Conservation (phyloP, 108 stramenopile species). For the Nitzschia putrida region DNA sequence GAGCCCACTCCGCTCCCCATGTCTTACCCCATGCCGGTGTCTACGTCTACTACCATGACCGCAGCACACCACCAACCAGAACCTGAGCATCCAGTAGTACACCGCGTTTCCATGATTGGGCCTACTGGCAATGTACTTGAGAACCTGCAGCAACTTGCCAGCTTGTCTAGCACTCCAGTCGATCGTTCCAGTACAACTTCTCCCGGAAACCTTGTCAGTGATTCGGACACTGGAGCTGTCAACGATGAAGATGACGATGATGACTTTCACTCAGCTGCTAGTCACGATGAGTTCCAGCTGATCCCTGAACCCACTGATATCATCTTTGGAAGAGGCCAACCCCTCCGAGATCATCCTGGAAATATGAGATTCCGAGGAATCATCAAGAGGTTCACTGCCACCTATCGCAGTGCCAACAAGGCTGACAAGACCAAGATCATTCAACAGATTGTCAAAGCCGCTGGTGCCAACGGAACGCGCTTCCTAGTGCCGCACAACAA, state of each 20-base stretch:
- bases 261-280: slow-evolving; percentile 14
- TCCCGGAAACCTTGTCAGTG: slow-evolving; percentile 6
- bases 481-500: slow-evolving; percentile 19
- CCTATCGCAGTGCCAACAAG: slow-evolving; percentile 17
- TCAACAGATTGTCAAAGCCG: slow-evolving; percentile 7
- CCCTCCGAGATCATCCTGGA: slow-evolving; percentile 15
- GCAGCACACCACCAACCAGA: neutral
- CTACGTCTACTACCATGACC: too few relatives aligned
- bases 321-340: slow-evolving; percentile 19
- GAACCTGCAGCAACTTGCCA: too few relatives aligned
- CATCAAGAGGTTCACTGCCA: slow-evolving; percentile 8
- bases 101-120: too few relatives aligned
- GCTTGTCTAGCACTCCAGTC: too few relatives aligned
- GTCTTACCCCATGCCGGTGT: neutral
- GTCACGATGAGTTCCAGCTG: slow-evolving; percentile 4
- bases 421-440: slow-evolving; percentile 10
- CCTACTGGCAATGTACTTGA: too few relatives aligned
- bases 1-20: slow-evolving; percentile 14
- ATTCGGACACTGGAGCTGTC: slow-evolving; percentile 10
- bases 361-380: slow-evolving; percentile 20
- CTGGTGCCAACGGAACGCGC: slow-evolving; percentile 1
- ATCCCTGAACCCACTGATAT: slow-evolving; percentile 3
- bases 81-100: neutral
- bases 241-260: slow-evolving; percentile 21
- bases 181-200: neutral